Evolutionary conservation across 768 basidiomycete species (phyloP).

Genomic region (Auriculariales sp.): DNA sequence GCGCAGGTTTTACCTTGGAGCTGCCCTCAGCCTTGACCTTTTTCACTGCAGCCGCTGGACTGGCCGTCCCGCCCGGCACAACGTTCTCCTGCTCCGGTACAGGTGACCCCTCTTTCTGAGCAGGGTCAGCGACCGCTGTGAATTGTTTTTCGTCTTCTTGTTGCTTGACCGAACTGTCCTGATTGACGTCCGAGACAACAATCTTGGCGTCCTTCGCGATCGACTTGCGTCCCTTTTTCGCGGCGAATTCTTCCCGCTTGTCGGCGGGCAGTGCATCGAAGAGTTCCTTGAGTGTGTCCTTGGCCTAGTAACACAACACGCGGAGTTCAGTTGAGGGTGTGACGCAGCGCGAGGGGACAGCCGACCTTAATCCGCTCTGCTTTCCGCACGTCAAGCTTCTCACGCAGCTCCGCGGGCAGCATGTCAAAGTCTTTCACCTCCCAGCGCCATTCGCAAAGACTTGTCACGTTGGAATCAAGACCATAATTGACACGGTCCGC

Average conservation of each 20-base stretch:
- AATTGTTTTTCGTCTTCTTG: too few relatives aligned
- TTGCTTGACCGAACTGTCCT: too few relatives aligned
- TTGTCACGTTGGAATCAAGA: constrained; percentile 43
- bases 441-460: constrained; percentile 76
- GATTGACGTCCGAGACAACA: constrained; percentile 18
- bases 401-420: constrained; percentile 50
- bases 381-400: constrained; percentile 45
- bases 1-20: not conserved
- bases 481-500: constrained; percentile 73
- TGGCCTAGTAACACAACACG: constrained; percentile 35
- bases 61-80: not conserved
- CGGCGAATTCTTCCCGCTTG: constrained; percentile 35
- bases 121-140: not conserved
- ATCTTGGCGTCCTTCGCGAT: constrained; percentile 16
- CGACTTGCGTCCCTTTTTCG: constrained; percentile 24
- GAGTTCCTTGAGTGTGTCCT: constrained; percentile 33
- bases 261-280: constrained; percentile 44
- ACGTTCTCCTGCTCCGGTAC: not conserved
- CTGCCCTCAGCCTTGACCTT: constrained; percentile 1
- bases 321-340: not conserved
- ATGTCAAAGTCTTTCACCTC: constrained; percentile 56
- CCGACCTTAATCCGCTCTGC: constrained; percentile 54
- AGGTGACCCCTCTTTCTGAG: not conserved
- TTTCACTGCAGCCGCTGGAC: constrained; percentile 9
- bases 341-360: constrained; percentile 1